Conservation (phyloP, 805 yeast species). For the Yamadazyma sp. region DNA sequence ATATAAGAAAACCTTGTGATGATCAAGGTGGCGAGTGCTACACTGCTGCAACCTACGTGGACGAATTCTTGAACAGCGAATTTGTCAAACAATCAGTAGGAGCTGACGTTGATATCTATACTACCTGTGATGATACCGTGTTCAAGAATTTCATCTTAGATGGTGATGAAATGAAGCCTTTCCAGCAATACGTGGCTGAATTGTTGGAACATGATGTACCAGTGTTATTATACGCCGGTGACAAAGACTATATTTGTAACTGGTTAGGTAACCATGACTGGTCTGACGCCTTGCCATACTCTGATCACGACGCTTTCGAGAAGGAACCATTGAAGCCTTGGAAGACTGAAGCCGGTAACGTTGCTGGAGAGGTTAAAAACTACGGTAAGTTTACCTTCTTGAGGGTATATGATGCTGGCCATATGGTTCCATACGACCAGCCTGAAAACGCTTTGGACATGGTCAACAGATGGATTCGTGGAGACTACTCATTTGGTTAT, state of each 20-base stretch:
- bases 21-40: constrained; percentile 56
- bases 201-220: constrained; percentile 40
- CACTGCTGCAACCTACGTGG: constrained; percentile 47
- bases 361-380: constrained; percentile 75
- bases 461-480: constrained; percentile 83
- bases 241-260: constrained; percentile 46
- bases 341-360: constrained; percentile 37
- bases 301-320: constrained; percentile 21
- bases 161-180: constrained; percentile 71
- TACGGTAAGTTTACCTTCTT: constrained; percentile 73
- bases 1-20: constrained; percentile 53
- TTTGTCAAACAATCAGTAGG: constrained; percentile 57
- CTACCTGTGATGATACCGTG: constrained; percentile 50
- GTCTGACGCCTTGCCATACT: constrained; percentile 35
- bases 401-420: constrained; percentile 88
- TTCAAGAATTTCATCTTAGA: constrained; percentile 50
- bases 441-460: constrained; percentile 75
- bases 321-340: constrained; percentile 37
- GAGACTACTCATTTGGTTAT: constrained; percentile 51
- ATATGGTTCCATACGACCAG: constrained; percentile 93
- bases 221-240: constrained; percentile 46
- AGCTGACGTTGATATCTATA: constrained; percentile 48
- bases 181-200: constrained; percentile 58
- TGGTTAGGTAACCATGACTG: constrained; percentile 47
- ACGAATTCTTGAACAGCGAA: constrained; percentile 52